Conservation (phyloP, 495 filamentous ascomycete genomes). For the Lepidopterella palustris region DNA sequence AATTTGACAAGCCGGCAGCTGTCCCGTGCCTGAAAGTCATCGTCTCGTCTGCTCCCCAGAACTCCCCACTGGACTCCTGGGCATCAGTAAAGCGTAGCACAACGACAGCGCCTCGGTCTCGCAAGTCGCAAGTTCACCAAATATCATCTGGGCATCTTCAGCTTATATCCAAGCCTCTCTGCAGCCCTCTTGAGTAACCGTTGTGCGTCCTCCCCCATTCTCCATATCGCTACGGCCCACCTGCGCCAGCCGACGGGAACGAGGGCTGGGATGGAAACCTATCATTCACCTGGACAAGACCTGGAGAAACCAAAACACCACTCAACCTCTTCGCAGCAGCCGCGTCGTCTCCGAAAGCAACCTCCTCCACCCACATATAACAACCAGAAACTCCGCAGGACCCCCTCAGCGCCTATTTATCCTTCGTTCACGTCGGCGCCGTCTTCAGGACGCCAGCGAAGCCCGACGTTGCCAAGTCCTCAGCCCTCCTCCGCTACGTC, state of each 20-base stretch:
- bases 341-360: slow-evolving; percentile 5
- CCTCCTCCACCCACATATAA: slow-evolving; percentile 14
- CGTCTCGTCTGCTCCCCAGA: background rate
- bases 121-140: background rate
- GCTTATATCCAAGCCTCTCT: background rate
- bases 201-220: background rate
- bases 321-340: background rate
- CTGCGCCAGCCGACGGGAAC: background rate
- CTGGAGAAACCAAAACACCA: slow-evolving; percentile 1
- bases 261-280: slow-evolving; percentile 3
- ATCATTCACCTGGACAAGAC: background rate
- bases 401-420: slow-evolving; percentile 20
- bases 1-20: background rate
- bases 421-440: slow-evolving; percentile 17
- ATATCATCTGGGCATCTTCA: background rate
- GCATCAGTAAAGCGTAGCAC: background rate
- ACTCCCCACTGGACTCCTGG: too few relatives aligned
- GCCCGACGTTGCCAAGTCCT: background rate
- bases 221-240: background rate
- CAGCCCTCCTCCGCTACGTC: background rate
- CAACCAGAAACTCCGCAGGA: slow-evolving; percentile 15
- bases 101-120: background rate
- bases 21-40: background rate
- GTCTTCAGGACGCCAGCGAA: background rate
- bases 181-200: background rate